Base-by-base conservation (phyloP, 139 green algal species). In the Auxenochlorella pyrenoidosa region DNA sequence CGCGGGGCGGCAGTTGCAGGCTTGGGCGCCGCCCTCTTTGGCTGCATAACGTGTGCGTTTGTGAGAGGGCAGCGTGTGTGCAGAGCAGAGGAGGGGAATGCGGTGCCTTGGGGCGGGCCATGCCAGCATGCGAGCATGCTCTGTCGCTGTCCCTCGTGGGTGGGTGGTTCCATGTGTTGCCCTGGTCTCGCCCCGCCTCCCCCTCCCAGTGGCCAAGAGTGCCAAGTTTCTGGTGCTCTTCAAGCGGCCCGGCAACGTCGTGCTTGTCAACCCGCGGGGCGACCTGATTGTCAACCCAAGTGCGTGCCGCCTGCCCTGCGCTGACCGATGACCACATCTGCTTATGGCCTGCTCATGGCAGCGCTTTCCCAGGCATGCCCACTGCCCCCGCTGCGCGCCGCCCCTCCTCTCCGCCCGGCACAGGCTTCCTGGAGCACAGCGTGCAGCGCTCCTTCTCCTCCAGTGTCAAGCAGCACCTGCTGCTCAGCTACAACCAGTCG, bases 241-340 rank as follows among this genome's bases (percentile, higher is more conserved):
- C 44, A 81, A 81, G 43, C 43, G 75, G 8, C 32, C 30, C 75
- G 75, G 75, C 75, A 36, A 81, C 75, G 44, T 63, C 10, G 44
- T 34, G 2, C 5, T 81, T 15, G 36, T 81, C 44, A 81, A 81
- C 30, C 41, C 43, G 2, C 15, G n/a, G 28, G 75, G 75, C 43
- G 75, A 81, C 43, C 43, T 81, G 26, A 81, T 81, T 30, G 75
- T 81, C 13, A 81, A 81, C 75, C 75, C 75, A 40, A 79, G 73
- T 79, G 73, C 47, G 28, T 40, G 8, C 32, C 0, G 28, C 32
- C 30, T 21, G 66, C 28, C 30, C 1, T 26, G 22, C 63, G 24
- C 21, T 16, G 12, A 32, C 10, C 60, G 6, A 6, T 58, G 47
- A n/a, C n/a, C n/a, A n/a, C n/a, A n/a, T n/a, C n/a, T n/a, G n/a